phyloP scores from a whole-genome alignment of 1,284 basidiomycete genomes.

The Trametes pubescens region DNA sequence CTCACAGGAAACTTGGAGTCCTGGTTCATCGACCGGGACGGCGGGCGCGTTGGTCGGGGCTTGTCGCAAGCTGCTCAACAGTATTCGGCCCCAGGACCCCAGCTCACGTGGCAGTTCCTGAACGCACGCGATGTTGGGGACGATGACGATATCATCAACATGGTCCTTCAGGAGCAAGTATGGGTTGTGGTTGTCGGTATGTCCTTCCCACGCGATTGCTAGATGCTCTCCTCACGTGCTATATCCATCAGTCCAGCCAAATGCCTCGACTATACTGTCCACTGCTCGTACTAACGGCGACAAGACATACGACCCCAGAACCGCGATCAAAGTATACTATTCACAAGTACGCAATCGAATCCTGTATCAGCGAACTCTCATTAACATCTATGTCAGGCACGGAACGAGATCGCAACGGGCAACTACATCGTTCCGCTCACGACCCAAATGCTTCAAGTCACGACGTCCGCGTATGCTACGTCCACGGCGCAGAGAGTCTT shows the following conservation, averaged over 20 bases:
- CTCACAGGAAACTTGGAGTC: conserved; percentile 50
- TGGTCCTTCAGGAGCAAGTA: conserved; percentile 43
- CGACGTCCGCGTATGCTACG: conserved; percentile 40
- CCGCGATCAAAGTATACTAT: conserved; percentile 47
- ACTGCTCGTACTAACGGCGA: conserved; percentile 44
- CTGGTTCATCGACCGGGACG: conserved; percentile 55
- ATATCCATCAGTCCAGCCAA: conserved; percentile 40
- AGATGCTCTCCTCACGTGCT: background rate
- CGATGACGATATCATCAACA: conserved; percentile 41
- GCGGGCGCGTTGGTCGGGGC: conserved; percentile 47
- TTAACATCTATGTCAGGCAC: conserved; percentile 33
- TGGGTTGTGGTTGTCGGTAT: conserved; percentile 49
- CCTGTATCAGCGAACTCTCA: background rate
- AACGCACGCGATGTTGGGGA: conserved; percentile 34
- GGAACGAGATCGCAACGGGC: conserved; percentile 44
- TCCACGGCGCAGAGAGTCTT: conserved; percentile 42
- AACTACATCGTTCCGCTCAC: conserved; percentile 44
- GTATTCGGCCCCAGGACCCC: conserved; percentile 38
- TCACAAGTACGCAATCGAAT: conserved; percentile 35
- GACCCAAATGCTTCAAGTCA: conserved; percentile 36
- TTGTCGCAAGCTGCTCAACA: conserved; percentile 42
- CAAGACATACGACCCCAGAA: conserved; percentile 42
- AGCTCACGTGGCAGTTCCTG: conserved; percentile 44
- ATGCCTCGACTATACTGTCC: conserved; percentile 40
- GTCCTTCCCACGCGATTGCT: conserved; percentile 21